Conservation (phyloP, 2,329 filamentous ascomycete species). For the Nemania sp. region DNA sequence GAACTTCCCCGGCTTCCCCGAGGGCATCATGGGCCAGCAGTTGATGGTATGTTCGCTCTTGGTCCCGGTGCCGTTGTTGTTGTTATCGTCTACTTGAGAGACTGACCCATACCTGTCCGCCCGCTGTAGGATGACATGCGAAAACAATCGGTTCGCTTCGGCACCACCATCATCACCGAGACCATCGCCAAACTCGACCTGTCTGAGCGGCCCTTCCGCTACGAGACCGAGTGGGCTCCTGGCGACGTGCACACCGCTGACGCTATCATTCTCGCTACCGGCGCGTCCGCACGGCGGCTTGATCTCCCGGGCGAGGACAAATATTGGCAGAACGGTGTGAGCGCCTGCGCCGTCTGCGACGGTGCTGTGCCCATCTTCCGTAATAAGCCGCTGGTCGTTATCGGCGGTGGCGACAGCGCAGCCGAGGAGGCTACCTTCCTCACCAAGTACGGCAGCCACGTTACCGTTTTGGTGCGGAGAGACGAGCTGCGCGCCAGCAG, state of each 20-base stretch:
- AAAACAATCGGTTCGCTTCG: constrained; percentile 86
- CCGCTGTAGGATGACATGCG: constrained; percentile 76
- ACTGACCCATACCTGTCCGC: not conserved
- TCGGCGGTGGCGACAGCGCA: constrained; percentile 94
- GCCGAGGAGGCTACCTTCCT: constrained; percentile 97
- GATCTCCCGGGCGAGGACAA: constrained; percentile 85
- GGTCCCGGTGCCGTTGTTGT: not conserved
- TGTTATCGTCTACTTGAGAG: not conserved
- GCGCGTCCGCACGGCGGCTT: constrained; percentile 85
- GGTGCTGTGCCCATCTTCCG: constrained; percentile 97
- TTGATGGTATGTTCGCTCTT: constrained; percentile 67
- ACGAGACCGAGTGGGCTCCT: constrained; percentile 88
- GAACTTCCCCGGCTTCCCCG: constrained; percentile 95
- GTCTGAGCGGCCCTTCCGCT: constrained; percentile 82
- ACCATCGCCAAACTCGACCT: constrained; percentile 90
- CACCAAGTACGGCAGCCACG: constrained; percentile 95
- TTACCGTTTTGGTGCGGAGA: constrained; percentile 88
- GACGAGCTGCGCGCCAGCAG: constrained; percentile 85
- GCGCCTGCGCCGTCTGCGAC: constrained; percentile 95
- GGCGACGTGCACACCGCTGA: constrained; percentile 86
- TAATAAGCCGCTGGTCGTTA: constrained; percentile 92
- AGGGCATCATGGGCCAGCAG: constrained; percentile 81
- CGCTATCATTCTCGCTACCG: constrained; percentile 90
- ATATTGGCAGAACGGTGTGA: constrained; percentile 98
- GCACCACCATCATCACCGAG: constrained; percentile 90